Conservation (phyloP, 306 rosid genomes). For the Ceratonia siliqua region DNA sequence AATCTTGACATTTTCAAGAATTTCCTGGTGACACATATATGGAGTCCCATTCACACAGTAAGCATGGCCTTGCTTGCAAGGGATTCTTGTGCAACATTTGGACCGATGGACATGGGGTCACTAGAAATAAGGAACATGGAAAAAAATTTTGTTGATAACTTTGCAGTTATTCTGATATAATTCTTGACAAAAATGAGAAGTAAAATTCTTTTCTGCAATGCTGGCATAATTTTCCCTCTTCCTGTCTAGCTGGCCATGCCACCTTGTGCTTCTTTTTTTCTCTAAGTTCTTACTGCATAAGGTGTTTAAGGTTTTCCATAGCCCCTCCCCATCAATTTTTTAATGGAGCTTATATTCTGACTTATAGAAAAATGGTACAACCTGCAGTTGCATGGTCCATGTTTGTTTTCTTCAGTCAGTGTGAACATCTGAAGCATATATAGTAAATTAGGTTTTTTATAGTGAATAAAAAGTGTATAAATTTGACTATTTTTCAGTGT, state of each 20-base stretch:
- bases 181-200: not conserved
- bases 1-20: not conserved
- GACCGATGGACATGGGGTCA: conserved; percentile 5
- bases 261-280: not conserved
- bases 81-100: not conserved
- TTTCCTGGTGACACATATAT: not conserved
- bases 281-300: not conserved
- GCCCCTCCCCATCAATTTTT: conserved; percentile 12
- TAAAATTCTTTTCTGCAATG: conserved; percentile 1
- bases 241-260: not conserved
- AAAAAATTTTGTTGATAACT: not conserved
- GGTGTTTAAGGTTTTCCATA: conserved; percentile 12
- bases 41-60: not conserved
- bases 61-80: not conserved
- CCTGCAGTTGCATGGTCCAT: not conserved
- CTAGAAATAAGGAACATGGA: not conserved
- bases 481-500: conserved; percentile 28
- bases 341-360: conserved; percentile 5
- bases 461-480: conserved; percentile 7
- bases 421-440: conserved; percentile 22
- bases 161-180: not conserved
- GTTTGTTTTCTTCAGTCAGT: conserved; percentile 13
- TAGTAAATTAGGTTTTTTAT: not conserved
- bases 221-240: conserved; percentile 5
- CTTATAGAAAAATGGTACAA: conserved; percentile 8